A percentile compares a stretch with the other conserved stretches of the same genome.
Conservation (phyloP, 768 basidiomycete genomes). For the Nidularia pulvinata region DNA sequence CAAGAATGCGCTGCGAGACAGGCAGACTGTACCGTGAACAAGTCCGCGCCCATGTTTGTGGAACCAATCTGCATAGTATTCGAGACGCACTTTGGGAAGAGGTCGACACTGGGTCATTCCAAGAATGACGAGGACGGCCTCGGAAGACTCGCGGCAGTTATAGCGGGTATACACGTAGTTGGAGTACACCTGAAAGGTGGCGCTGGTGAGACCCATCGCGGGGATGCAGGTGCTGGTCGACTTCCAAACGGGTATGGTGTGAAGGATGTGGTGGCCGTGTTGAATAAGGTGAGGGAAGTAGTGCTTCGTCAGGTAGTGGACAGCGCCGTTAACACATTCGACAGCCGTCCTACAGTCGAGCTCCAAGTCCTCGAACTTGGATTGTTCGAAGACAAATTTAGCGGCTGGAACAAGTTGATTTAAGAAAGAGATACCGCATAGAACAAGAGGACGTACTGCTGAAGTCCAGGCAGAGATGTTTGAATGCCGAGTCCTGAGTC, state of each 20-base stretch:
- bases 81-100: conserved; percentile 4
- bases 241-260: conserved; percentile 10
- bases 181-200: conserved; percentile 5
- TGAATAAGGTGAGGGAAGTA: conserved; percentile 5
- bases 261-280: conserved; percentile 7
- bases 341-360: conserved; percentile 5
- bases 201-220: conserved; percentile 1
- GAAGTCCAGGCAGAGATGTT: conserved; percentile 11
- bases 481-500: not conserved
- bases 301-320: conserved; percentile 6
- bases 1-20: conserved; percentile 10
- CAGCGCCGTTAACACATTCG: conserved; percentile 2
- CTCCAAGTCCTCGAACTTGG: conserved; percentile 6
- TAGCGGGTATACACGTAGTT: not conserved
- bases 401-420: conserved; percentile 1
- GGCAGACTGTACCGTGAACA: conserved; percentile 7
- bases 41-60: not conserved
- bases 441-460: conserved; percentile 5
- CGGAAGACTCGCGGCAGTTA: not conserved
- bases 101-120: conserved; percentile 2
- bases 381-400: conserved; percentile 9
- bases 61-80: conserved; percentile 2
- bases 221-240: conserved; percentile 1
- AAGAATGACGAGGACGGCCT: conserved; percentile 1
- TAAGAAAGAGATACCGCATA: not conserved